Conservation (phyloP, 176 grass and related monocot species). For the Puccinellia tenuiflora region DNA sequence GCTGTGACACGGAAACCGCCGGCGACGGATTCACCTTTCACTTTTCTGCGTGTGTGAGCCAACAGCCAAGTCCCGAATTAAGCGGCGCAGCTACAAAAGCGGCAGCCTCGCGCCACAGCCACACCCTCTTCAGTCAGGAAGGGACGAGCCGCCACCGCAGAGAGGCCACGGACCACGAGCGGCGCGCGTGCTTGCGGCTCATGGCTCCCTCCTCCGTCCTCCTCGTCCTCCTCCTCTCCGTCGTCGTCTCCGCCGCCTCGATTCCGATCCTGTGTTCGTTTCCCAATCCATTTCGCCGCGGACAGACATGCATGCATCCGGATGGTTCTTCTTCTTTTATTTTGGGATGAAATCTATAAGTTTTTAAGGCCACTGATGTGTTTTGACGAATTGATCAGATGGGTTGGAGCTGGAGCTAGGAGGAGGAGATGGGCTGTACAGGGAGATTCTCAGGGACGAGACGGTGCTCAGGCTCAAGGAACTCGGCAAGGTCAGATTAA, state of each 20-base stretch:
- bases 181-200: neutral
- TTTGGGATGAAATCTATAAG: neutral
- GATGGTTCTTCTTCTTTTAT: neutral
- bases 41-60: no score
- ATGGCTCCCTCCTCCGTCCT: neutral
- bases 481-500: slow-evolving; percentile 49
- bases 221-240: neutral
- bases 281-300: neutral
- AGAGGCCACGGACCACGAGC: neutral
- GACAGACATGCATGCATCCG: neutral
- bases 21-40: no score
- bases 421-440: slow-evolving; percentile 43
- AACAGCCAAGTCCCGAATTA: no score
- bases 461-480: slow-evolving; percentile 59
- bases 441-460: slow-evolving; percentile 69
- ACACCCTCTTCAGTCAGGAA: neutral
- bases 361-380: neutral
- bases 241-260: slow-evolving; percentile 6
- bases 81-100: slow-evolving; percentile 21
- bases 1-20: neutral
- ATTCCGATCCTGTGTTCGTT: slow-evolving; percentile 29
- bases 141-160: neutral
- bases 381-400: slow-evolving; percentile 15
- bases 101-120: neutral
- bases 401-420: slow-evolving; percentile 34